Percentiles rank a stretch among this genome's conserved stretches.
These are phyloP conservation scores for Gilbertella persicaria DNA, from an alignment of 371 early-diverging fungal genomes.

Conservation along the genomic window DNA sequence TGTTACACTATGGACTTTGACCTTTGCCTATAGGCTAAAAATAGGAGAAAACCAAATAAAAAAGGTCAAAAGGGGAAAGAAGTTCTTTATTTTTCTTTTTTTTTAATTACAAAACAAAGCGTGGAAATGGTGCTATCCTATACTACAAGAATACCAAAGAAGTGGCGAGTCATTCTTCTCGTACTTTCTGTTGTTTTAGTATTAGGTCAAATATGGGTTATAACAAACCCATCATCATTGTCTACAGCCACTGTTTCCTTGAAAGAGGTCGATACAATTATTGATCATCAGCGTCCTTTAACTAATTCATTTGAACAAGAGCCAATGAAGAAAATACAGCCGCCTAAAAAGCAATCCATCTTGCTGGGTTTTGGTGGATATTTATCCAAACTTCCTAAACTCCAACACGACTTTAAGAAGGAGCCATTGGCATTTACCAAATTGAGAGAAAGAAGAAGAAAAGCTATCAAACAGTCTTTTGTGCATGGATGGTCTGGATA, in stretches of 20 bases:
- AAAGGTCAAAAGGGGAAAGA: no score
- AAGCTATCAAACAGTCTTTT: constrained; percentile 28
- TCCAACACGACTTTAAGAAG: constrained; percentile 23
- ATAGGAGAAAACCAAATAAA: constrained; percentile 1
- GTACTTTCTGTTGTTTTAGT: constrained; percentile 2
- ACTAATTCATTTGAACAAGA: background rate
- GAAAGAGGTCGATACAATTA: background rate
- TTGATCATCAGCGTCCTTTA: background rate
- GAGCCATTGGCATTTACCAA: constrained; percentile 22
- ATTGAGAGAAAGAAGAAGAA: constrained; percentile 17
- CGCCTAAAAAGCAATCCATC: constrained; percentile 13
- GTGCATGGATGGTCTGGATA: constrained; percentile 78
- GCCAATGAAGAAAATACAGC: background rate
- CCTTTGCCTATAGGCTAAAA: no score
- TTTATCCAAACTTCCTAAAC: constrained; percentile 17
- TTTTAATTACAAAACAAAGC: background rate
- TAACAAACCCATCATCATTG: background rate
- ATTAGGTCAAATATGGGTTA: background rate
- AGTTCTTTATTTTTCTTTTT: background rate
- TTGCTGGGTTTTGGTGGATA: constrained; percentile 21
- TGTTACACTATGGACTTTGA: background rate
- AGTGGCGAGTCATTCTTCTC: constrained; percentile 7
- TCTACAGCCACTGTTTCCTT: background rate
- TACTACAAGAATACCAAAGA: constrained; percentile 9
- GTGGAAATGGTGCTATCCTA: constrained; percentile 3